phyloP scores from a whole-genome alignment of 2,329 filamentous ascomycete species.

The Hymenoscyphus scutula region DNA sequence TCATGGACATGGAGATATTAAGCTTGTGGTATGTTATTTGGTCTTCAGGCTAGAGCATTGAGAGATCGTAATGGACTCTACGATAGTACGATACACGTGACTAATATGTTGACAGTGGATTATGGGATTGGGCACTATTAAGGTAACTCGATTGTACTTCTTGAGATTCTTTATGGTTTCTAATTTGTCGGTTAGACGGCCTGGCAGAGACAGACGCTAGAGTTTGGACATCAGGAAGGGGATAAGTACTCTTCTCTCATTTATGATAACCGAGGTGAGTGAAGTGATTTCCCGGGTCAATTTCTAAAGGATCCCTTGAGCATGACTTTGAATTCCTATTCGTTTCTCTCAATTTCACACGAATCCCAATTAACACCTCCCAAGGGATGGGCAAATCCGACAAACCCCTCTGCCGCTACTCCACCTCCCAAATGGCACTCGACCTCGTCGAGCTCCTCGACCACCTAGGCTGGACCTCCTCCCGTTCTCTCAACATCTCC shows the following conservation, averaged over 20 bases:
- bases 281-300: background rate
- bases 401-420: conserved; percentile 75
- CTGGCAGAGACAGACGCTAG: conserved; percentile 81
- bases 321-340: background rate
- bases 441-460: conserved; percentile 70
- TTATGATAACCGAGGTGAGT: conserved; percentile 70
- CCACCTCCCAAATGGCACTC: conserved; percentile 79
- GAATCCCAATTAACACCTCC: conserved; percentile 7
- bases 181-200: conserved; percentile 44
- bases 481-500: conserved; percentile 62
- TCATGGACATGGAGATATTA: conserved; percentile 70
- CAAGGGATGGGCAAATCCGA: conserved; percentile 70
- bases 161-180: background rate
- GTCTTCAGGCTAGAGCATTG: background rate
- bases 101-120: conserved; percentile 56
- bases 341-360: background rate
- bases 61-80: too few relatives aligned
- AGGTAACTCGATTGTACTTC: conserved; percentile 31
- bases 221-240: conserved; percentile 72
- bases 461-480: conserved; percentile 65
- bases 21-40: conserved; percentile 59
- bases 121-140: conserved; percentile 73
- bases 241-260: conserved; percentile 71
- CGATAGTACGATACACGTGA: too few relatives aligned
- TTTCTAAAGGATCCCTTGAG: too few relatives aligned